Base-by-base conservation (phyloP, 148 eudicot species). In the Arbutus unedo region DNA sequence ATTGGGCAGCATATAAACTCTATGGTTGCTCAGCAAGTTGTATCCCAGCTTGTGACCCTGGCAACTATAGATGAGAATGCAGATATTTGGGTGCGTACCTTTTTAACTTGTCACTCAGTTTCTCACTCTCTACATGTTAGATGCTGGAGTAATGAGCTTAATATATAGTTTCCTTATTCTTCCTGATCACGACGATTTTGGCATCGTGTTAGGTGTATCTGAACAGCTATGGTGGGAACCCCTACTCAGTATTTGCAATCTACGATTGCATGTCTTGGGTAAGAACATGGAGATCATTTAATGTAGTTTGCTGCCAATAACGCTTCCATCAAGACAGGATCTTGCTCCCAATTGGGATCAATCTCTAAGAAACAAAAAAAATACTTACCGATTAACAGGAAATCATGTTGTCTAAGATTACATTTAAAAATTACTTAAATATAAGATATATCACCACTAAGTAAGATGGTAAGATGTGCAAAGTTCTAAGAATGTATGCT, bases 251-350 rank as follows among this genome's bases (percentile, higher is more conserved):
- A 80, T 73, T 96, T 83, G 98, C 98, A 79, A 91, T 96, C 59
- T 96, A 93, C 82, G 98, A 96, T 83, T 94, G 98, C 93, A 94
- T 96, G 98, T 94, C 98, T 73, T 96, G 98, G 98, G 98, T 96
- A 93, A 89, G 98, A 78, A 56, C 85, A 72, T 8, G 10, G 57
- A 80, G 56, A 44, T 82, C 4, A 23, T 59, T 78, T 82, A 25
- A 3, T 18, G 1, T 54, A 74, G 15, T 72, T 78, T 81, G 44
- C 19, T 66, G 43, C 44, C 43, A 3, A 15, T 25, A 6, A 66
- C 3, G 6, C 71, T 66, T 16, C 70, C 71, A 11, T 25, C 15
- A 66, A 31, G 8, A 62, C 44, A 11, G 71, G 31, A 66, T 31
- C 44, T 66, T 66, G 44, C 71, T 66, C 43, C 71, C 43, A 31